phyloP scores from a whole-genome alignment of 108 stramenopile genomes.

The Parmales sp. region DNA sequence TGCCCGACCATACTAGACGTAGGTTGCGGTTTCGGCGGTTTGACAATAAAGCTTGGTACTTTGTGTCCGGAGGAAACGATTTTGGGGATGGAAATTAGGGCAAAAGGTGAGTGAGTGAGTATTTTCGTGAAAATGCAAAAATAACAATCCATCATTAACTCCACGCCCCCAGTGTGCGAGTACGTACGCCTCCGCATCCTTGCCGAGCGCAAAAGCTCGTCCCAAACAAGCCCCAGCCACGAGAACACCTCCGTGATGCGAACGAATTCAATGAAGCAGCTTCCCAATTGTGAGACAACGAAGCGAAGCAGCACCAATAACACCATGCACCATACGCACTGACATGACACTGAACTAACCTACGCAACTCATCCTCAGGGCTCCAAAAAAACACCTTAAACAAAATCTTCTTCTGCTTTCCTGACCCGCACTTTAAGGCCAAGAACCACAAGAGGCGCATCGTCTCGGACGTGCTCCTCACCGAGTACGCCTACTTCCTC shows the following conservation, averaged over 20 bases:
- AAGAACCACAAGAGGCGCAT: slow-evolving; percentile 92
- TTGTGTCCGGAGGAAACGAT: slow-evolving; percentile 68
- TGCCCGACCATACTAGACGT: slow-evolving; percentile 74
- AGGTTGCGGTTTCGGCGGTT: slow-evolving; percentile 96
- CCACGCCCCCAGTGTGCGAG: too few species aligned
- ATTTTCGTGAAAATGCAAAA: too few species aligned
- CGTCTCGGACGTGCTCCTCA: slow-evolving; percentile 60
- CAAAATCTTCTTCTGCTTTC: slow-evolving; percentile 93
- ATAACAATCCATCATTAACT: too few species aligned
- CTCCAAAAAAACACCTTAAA: slow-evolving; percentile 39
- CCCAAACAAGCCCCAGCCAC: slow-evolving; percentile 58
- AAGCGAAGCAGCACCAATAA: too few species aligned
- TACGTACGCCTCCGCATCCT: slow-evolving; percentile 86
- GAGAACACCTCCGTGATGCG: slow-evolving; percentile 74
- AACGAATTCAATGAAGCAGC: slow-evolving; percentile 85
- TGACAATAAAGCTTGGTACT: slow-evolving; percentile 70
- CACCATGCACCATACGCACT: too few species aligned
- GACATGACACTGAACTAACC: too few species aligned
- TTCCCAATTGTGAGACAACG: too few species aligned
- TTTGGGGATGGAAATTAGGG: slow-evolving; percentile 88
- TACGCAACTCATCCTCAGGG: too few species aligned
- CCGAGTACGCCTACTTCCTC: slow-evolving; percentile 85
- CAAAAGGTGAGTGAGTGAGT: too few species aligned
- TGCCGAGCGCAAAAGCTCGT: slow-evolving; percentile 62
- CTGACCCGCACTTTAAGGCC: slow-evolving; percentile 95